These are phyloP conservation scores for Letharia lupina DNA, from an alignment of 495 filamentous ascomycete species.

Conservation along the genomic window DNA sequence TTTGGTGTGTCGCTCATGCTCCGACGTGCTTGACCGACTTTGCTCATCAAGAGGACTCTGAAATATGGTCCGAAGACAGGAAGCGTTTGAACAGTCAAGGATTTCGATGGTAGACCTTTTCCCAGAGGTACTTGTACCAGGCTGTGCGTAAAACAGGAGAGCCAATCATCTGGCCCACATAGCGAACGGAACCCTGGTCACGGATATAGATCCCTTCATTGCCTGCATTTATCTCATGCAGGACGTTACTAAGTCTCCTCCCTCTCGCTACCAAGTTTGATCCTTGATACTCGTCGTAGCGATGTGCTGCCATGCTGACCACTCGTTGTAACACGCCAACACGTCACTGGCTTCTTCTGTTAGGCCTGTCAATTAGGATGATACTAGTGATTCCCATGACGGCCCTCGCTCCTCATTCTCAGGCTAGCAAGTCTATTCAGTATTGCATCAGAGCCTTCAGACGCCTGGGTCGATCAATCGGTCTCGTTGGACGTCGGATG, in stretches of 20 bases:
- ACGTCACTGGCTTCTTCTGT: constrained; percentile 5
- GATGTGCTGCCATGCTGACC: not conserved
- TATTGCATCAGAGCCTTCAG: not conserved
- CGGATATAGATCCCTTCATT: not conserved
- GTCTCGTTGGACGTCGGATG: constrained; percentile 7
- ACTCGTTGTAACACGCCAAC: constrained; percentile 8
- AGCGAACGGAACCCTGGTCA: not conserved
- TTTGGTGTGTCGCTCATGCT: not conserved
- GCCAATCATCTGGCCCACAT: not conserved
- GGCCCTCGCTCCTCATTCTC: not conserved
- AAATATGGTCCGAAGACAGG: not conserved
- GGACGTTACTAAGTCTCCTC: not conserved
- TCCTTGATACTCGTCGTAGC: constrained; percentile 9
- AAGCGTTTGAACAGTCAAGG: not conserved
- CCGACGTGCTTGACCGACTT: not conserved
- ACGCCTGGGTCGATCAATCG: not conserved
- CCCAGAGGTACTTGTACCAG: not conserved
- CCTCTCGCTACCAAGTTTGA: not conserved
- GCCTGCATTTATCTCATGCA: constrained; percentile 12
- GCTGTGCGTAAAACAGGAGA: not conserved
- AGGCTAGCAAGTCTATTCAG: not conserved
- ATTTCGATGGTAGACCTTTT: not conserved
- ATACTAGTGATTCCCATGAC: not conserved
- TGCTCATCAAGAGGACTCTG: not conserved
- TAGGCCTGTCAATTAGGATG: not conserved